Percentiles rank a stretch among this genome's conserved stretches.
Conservation (phyloP, 75 land plant genomes). For the Ceratopteris richardii region DNA sequence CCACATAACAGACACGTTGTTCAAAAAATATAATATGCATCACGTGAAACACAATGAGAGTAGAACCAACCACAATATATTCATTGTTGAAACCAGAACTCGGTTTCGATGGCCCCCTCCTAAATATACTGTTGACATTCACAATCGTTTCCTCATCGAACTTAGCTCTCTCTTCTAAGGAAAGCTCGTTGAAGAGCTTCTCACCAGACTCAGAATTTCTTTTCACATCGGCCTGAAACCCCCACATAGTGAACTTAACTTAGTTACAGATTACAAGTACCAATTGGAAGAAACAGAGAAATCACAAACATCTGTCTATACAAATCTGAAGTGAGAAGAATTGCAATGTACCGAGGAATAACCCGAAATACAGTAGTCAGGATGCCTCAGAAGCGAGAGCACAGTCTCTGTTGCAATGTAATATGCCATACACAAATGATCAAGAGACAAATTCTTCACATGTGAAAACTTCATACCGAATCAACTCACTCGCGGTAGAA, state of each 20-base stretch:
- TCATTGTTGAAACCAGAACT: conserved; percentile 75
- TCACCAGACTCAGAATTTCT: conserved; percentile 66
- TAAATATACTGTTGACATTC: conserved; percentile 64
- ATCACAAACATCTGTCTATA: too few species aligned
- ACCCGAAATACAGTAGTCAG: conserved; percentile 89
- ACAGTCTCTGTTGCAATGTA: conserved; percentile 59
- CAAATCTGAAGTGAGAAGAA: too few species aligned
- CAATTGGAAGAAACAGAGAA: too few species aligned
- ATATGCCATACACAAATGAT: neutral
- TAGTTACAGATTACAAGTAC: neutral
- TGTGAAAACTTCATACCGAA: too few species aligned
- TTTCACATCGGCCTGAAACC: conserved; percentile 66
- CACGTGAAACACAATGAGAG: too few species aligned
- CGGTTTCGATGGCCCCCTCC: conserved; percentile 33
- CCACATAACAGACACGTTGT: too few species aligned
- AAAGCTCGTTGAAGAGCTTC: conserved; percentile 81
- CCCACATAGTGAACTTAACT: conserved; percentile 6
- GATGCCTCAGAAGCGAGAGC: conserved; percentile 87
- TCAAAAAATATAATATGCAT: too few species aligned
- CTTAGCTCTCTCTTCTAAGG: conserved; percentile 94
- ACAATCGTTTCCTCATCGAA: conserved; percentile 98
- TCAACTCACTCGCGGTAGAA: too few species aligned
- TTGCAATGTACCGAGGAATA: conserved; percentile 62
- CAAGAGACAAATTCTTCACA: neutral
- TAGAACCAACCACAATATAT: conserved; percentile 91